A percentile compares a stretch with the other conserved stretches of the same genome.
Conservation (phyloP, 148 eudicot genomes). For the Oxyria digyna region DNA sequence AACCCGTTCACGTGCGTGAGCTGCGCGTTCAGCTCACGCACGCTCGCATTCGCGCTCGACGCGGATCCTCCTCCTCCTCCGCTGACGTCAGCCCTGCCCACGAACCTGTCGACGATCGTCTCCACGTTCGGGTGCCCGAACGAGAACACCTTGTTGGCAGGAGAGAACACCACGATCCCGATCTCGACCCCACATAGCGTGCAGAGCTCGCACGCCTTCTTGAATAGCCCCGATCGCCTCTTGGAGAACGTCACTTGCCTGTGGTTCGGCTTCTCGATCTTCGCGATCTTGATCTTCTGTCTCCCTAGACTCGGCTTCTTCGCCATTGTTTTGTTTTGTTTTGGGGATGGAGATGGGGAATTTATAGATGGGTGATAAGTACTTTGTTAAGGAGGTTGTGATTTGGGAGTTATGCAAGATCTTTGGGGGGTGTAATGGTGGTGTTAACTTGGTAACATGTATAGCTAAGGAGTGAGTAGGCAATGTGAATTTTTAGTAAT, state of each 20-base stretch:
- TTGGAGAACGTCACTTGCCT: conserved; percentile 6
- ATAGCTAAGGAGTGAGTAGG: no score
- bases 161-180: neutral
- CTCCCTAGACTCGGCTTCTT: neutral
- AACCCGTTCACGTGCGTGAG: neutral
- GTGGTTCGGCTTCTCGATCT: neutral
- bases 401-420: neutral
- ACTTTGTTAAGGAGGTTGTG: neutral
- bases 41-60: neutral
- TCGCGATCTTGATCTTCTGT: neutral
- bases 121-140: neutral
- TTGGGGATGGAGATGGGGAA: neutral
- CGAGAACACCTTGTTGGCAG: neutral
- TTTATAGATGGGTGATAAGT: neutral
- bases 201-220: conserved; percentile 6
- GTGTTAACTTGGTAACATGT: neutral
- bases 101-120: neutral
- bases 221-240: neutral
- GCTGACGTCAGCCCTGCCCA: neutral
- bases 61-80: neutral
- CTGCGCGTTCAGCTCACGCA: neutral
- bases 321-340: neutral
- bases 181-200: conserved; percentile 4
- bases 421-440: neutral
- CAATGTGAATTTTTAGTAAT: no score